Evolutionary conservation across 768 basidiomycete species (phyloP), one percentile per base, ranked within the genome.

Genomic region (Wakefieldia striispora): DNA sequence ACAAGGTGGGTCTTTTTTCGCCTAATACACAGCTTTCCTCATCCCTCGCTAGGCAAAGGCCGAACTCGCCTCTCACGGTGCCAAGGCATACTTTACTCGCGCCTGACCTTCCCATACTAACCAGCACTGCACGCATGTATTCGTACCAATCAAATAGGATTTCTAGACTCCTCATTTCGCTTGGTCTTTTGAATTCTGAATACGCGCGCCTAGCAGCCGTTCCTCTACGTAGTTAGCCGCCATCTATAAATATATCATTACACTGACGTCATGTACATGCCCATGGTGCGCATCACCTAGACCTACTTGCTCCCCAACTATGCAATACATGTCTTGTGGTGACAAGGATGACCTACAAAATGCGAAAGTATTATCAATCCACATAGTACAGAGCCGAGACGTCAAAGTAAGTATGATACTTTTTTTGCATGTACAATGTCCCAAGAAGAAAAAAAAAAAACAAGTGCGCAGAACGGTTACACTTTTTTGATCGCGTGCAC

Each of bases 361-460:
- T 77, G 79, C 81, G 75, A 84, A 84, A 83, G 80, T 81, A 90
- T 87, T 88, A 88, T 88, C 87, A 81, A 90, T 39, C 83, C 78
- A 64, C 66, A 69, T 64, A 66, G 58, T 40, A 60, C 43, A 52
- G 19, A 44, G 38, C 26, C 43, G 27, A 51, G 37, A 39, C 51
- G 47, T 49, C 54, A 45, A 52, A 29, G 21, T 42, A 36, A 47
- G 46, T 59, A 62, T 63, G 40, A 43, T 68, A 60, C 63, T 68
- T 70, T 67, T 66, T 55, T 52, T 51, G n/a, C 54, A 46, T 45
- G 45, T 46, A 54, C 49, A 63, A 29, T 45, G 61, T 60, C 56
- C 58, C 61, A 53, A n/a, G n/a, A n/a, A n/a, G n/a, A n/a, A n/a
- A 52, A 53, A 42, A 48, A 46, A 35, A 44, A 35, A 45, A 40